Evolutionary conservation across 257 asterid genomes (phyloP).

Genomic region (Salvia hispanica): DNA sequence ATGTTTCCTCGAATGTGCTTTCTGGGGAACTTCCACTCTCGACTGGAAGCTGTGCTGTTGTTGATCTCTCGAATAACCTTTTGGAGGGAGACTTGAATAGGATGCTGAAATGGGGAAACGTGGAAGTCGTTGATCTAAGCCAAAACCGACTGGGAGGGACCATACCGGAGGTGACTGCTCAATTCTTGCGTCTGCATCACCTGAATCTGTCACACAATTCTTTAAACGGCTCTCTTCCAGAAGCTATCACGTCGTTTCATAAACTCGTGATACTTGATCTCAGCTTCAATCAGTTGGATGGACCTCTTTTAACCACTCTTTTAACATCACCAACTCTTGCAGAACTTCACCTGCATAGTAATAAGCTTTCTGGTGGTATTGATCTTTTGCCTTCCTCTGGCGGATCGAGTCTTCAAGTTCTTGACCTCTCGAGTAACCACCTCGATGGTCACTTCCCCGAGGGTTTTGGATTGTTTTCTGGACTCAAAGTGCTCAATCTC

Average conservation of each 20-base stretch:
- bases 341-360: constrained; percentile 71
- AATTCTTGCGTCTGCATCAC: constrained; percentile 71
- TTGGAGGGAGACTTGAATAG: constrained; percentile 71
- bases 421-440: constrained; percentile 75
- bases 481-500: constrained; percentile 57
- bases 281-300: constrained; percentile 73
- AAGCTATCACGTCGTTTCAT: constrained; percentile 63
- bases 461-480: constrained; percentile 56
- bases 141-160: constrained; percentile 66
- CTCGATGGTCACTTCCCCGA: constrained; percentile 58
- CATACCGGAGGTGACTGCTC: constrained; percentile 78
- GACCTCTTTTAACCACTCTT: constrained; percentile 62
- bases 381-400: constrained; percentile 48
- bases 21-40: constrained; percentile 83
- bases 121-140: constrained; percentile 83
- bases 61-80: constrained; percentile 78
- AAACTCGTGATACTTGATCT: constrained; percentile 70
- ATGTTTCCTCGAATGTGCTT: constrained; percentile 78
- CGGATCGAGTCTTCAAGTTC: constrained; percentile 54
- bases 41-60: constrained; percentile 71
- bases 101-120: constrained; percentile 82
- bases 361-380: constrained; percentile 60
- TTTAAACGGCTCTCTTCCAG: constrained; percentile 64
- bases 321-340: constrained; percentile 58
- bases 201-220: constrained; percentile 72